These are phyloP conservation scores for Trichoderma citrinoviride DNA, from an alignment of 2,329 filamentous ascomycete genomes.

Conservation along the genomic window DNA sequence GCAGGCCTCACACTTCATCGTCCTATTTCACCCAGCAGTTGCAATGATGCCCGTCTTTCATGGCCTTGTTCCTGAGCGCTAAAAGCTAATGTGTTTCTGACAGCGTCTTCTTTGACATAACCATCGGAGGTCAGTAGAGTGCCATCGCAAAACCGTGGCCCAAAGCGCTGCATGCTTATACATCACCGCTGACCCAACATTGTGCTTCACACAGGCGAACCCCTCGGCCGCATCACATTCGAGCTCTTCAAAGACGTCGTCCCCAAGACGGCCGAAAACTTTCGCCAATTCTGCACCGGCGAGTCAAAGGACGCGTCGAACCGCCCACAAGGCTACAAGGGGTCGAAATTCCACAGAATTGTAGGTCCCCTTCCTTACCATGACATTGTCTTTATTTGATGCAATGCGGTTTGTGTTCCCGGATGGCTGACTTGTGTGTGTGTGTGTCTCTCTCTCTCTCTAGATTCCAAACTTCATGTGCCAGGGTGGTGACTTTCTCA, in stretches of 20 bases:
- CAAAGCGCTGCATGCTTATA: background rate
- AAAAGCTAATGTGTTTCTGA: background rate
- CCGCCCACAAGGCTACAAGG: constrained; percentile 88
- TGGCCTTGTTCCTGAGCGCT: too few relatives aligned
- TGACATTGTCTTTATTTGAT: too few relatives aligned
- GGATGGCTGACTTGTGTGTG: background rate
- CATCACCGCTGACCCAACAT: background rate
- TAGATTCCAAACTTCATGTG: constrained; percentile 97
- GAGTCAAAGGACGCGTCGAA: constrained; percentile 78
- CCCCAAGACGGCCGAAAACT: constrained; percentile 91
- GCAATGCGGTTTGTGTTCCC: too few relatives aligned
- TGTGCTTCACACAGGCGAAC: constrained; percentile 61
- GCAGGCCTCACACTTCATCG: background rate
- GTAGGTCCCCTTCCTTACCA: constrained; percentile 51
- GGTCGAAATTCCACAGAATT: constrained; percentile 89
- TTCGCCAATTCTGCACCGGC: constrained; percentile 94
- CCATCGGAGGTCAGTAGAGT: constrained; percentile 64
- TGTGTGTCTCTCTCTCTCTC: too few relatives aligned
- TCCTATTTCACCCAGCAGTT: background rate
- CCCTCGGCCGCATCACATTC: constrained; percentile 82
- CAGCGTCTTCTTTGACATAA: constrained; percentile 73
- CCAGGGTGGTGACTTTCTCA: constrained; percentile 93
- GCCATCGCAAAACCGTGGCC: background rate
- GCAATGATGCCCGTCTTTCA: background rate
- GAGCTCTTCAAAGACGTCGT: constrained; percentile 84